Base-by-base conservation (phyloP, 495 filamentous ascomycete species). In the Aspergillus cavernicola region DNA sequence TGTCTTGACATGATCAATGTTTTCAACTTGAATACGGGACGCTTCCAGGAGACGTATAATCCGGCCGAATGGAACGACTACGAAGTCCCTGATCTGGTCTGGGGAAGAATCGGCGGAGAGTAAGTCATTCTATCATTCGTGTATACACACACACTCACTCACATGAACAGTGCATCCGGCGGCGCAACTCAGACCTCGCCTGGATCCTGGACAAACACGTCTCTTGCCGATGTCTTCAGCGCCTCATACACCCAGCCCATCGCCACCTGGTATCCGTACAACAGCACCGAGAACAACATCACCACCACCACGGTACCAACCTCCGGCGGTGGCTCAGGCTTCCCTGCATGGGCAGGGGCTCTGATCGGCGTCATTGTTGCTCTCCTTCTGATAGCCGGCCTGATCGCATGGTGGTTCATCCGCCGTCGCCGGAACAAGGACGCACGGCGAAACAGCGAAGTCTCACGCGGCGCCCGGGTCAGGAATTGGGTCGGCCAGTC, bases 321-420 rank as follows among this genome's bases (percentile, higher is more conserved):
- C 10, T 19, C 51, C 22, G 28, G 28, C 18, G 6, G 41, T 6
- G 60, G 64, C 28, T 57, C 66, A n/a, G 72, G 80, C 4, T 70
- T 83, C 10, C 85, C 85, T 4, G 64, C 62, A 0, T 89, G 81
- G 70, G 71, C 86, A 1, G 79, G 75, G 0, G 83, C 85, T 2
- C 78, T 89, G 2, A 72, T 90, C 15, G 87, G 85, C 4, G 83
- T 85, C 4, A 75, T 89, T 1, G 67, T 85, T 1, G 85, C 85
- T 8, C 69, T 89, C 2, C 62, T 86, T 28, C 70, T 84, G 44
- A 51, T 88, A 16, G 76, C 77, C 16, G 76, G 76, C 18, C 60
- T 81, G 5, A 69, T 72, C 19, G 74, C 80, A 4, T 66, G 67
- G 13, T 72, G 83, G 43, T 63, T 87, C 3, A 70, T 85, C 11